Percentiles rank a stretch among this genome's conserved stretches.
Conservation (phyloP, 169 alveolate genomes). For the Plasmodium reichenowi region DNA sequence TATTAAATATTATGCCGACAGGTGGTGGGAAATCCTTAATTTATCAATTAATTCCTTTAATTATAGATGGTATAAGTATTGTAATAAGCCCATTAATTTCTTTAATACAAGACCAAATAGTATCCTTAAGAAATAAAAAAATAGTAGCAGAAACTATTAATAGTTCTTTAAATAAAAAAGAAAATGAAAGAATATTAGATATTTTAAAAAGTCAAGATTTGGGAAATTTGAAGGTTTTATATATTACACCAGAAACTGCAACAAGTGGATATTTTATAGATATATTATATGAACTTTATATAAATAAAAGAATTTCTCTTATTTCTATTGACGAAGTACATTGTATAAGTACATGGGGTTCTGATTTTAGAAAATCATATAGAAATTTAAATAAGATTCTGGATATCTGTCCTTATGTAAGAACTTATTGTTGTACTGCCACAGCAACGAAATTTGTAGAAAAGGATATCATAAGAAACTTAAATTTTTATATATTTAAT, state of each 20-base stretch:
- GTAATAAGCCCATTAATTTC: conserved; percentile 97
- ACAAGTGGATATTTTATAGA: conserved; percentile 78
- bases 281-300: conserved; percentile 80
- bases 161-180: conserved; percentile 70
- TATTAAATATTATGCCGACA: conserved; percentile 95
- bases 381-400: conserved; percentile 90
- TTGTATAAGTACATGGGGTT: conserved; percentile 94
- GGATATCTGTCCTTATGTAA: conserved; percentile 92
- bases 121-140: conserved; percentile 88
- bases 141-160: conserved; percentile 84
- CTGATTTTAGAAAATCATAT: conserved; percentile 92
- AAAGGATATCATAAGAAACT: conserved; percentile 92
- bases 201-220: conserved; percentile 36
- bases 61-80: conserved; percentile 92
- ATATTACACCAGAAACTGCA: conserved; percentile 89
- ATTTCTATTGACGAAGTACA: conserved; percentile 94
- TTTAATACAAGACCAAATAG: conserved; percentile 95
- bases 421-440: conserved; percentile 97
- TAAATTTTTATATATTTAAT: conserved; percentile 83
- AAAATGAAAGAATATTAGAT: conserved; percentile 59
- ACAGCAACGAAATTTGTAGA: conserved; percentile 97
- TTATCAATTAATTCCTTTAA: conserved; percentile 94
- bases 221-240: conserved; percentile 84
- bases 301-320: conserved; percentile 82
- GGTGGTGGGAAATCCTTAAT: conserved; percentile 98